Evolutionary conservation across 352 stramenopile genomes (phyloP).

Genomic region (Albugo candida): DNA sequence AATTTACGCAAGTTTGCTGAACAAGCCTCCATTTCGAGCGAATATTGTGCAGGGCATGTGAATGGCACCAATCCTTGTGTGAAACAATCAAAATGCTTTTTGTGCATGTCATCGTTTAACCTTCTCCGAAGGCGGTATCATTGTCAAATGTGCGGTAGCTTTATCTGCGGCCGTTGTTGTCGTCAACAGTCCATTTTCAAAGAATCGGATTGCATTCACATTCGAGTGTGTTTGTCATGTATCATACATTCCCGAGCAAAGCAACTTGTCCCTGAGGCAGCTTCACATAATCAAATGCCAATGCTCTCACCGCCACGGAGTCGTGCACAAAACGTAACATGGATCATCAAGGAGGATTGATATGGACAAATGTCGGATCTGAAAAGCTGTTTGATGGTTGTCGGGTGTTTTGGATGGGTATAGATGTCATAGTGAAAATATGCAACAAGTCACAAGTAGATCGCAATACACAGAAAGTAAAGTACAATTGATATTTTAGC

Average conservation of each 20-base stretch:
- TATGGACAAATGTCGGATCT: no score
- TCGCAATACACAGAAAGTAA: no score
- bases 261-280: no score
- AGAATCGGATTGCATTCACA: conserved; percentile 28
- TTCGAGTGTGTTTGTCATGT: conserved; percentile 61
- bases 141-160: conserved; percentile 52
- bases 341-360: no score
- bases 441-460: no score
- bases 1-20: conserved; percentile 47
- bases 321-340: no score
- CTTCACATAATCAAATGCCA: no score
- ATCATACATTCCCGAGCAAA: conserved; percentile 32
- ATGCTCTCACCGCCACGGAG: no score
- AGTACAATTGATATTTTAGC: no score
- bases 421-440: no score
- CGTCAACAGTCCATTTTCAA: conserved; percentile 54
- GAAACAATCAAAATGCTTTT: conserved; percentile 27
- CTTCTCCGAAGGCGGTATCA: conserved; percentile 60
- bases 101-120: conserved; percentile 47
- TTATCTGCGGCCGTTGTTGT: conserved; percentile 44
- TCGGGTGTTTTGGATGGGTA: no score
- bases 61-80: conserved; percentile 19
- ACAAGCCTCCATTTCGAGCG: conserved; percentile 44
- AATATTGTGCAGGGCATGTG: conserved; percentile 20
- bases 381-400: no score